Evolutionary conservation across 2,329 filamentous ascomycete species (phyloP).

Genomic region (Colletotrichum sp.): DNA sequence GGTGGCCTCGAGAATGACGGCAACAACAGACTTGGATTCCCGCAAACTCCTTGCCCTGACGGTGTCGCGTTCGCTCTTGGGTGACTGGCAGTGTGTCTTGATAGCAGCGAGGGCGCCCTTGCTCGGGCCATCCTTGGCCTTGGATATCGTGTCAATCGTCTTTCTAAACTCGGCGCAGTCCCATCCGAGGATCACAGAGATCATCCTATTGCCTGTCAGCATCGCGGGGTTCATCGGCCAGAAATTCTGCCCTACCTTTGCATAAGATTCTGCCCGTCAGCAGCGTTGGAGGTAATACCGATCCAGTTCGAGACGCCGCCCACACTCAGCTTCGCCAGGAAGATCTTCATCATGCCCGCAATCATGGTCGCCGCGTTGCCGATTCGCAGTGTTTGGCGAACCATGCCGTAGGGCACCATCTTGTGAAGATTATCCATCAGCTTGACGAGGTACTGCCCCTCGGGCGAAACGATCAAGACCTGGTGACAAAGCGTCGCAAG

Average conservation of each 20-base stretch:
- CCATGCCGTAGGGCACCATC: conserved; percentile 73
- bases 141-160: conserved; percentile 68
- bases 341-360: conserved; percentile 72
- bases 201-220: conserved; percentile 57
- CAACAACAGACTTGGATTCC: conserved; percentile 64
- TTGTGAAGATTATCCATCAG: conserved; percentile 74
- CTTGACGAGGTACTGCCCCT: conserved; percentile 76
- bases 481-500: conserved; percentile 78
- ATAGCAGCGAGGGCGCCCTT: conserved; percentile 68
- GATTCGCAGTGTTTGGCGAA: conserved; percentile 75
- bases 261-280: conserved; percentile 82
- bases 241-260: conserved; percentile 54
- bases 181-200: conserved; percentile 75
- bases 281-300: conserved; percentile 71
- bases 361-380: conserved; percentile 86
- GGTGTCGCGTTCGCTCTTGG: conserved; percentile 62
- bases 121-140: conserved; percentile 59
- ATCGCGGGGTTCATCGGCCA: conserved; percentile 3
- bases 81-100: conserved; percentile 58
- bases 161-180: conserved; percentile 75
- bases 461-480: conserved; percentile 73
- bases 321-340: conserved; percentile 80
- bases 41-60: conserved; percentile 60
- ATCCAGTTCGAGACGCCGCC: conserved; percentile 81
- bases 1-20: conserved; percentile 64